Evolutionary conservation across 2,329 filamentous ascomycete species (phyloP).

Genomic region (Thermoascus crustaceus): DNA sequence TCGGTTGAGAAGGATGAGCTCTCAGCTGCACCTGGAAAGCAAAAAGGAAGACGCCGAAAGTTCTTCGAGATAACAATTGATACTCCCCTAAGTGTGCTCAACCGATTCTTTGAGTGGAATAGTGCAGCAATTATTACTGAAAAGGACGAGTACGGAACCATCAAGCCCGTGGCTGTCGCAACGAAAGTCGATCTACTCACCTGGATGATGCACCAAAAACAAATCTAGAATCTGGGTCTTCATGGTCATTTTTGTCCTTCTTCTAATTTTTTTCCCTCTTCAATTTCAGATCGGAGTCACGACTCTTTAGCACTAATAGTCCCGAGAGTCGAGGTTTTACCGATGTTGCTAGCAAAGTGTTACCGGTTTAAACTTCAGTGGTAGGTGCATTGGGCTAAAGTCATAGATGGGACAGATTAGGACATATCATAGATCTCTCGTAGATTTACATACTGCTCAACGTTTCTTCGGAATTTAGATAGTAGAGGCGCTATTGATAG

Average conservation of each 20-base stretch:
- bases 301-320: too few species aligned
- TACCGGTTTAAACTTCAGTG: too few species aligned
- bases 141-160: conserved; percentile 48
- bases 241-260: not conserved
- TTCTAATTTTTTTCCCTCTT: not conserved
- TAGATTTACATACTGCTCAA: too few species aligned
- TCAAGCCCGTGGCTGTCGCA: conserved; percentile 80
- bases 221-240: too few species aligned
- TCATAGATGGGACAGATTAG: too few species aligned
- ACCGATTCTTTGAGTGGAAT: conserved; percentile 97
- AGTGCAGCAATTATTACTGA: conserved; percentile 92
- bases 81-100: conserved; percentile 73
- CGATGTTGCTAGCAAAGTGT: too few species aligned
- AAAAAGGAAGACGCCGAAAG: conserved; percentile 49
- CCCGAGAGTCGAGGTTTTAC: too few species aligned
- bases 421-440: too few species aligned
- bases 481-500: too few species aligned
- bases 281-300: too few species aligned
- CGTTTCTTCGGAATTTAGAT: too few species aligned
- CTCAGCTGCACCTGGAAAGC: conserved; percentile 18
- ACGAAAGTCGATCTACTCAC: conserved; percentile 94
- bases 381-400: too few species aligned
- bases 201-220: conserved; percentile 71
- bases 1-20: conserved; percentile 13
- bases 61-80: conserved; percentile 94